Percentiles rank a stretch among this genome's conserved stretches.
Evolutionary conservation across 495 filamentous ascomycete species (phyloP).

Genomic region (Platismatia glauca): DNA sequence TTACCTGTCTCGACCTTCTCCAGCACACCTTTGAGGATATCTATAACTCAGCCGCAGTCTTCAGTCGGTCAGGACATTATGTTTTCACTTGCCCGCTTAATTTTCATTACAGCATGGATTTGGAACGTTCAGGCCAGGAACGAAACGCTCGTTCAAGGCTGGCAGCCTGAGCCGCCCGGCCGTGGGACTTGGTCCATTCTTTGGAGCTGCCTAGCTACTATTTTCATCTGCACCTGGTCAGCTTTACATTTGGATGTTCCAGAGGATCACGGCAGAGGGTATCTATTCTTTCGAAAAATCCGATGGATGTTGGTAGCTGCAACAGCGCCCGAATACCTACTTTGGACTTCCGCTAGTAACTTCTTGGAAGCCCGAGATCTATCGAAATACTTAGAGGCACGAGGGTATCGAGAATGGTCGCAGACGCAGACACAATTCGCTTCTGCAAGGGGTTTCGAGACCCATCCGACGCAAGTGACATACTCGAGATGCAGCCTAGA

Average conservation of each 20-base stretch:
- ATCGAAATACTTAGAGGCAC: background rate
- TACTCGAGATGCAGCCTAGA: background rate
- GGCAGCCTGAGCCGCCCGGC: slow-evolving; percentile 18
- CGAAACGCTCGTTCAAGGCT: slow-evolving; percentile 10
- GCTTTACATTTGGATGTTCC: slow-evolving; percentile 28
- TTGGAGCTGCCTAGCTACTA: slow-evolving; percentile 28
- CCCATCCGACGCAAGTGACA: slow-evolving; percentile 3
- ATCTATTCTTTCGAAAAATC: slow-evolving; percentile 17
- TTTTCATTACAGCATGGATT: background rate
- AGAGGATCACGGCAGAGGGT: slow-evolving; percentile 1
- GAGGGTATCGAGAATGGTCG: slow-evolving; percentile 22
- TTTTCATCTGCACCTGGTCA: slow-evolving; percentile 29
- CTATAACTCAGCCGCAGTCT: background rate
- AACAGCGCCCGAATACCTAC: slow-evolving; percentile 24
- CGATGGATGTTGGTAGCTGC: slow-evolving; percentile 26
- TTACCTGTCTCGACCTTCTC: too few species aligned
- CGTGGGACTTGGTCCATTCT: slow-evolving; percentile 32
- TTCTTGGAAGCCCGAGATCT: slow-evolving; percentile 10
- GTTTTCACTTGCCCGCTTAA: background rate
- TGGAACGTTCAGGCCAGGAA: slow-evolving; percentile 1
- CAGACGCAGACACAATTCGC: slow-evolving; percentile 26
- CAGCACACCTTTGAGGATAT: background rate
- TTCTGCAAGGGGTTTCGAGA: slow-evolving; percentile 25
- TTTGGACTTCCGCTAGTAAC: slow-evolving; percentile 15
- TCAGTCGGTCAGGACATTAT: background rate